Evolutionary conservation across 23 red algal species (phyloP).

Genomic region (Gracilaria vermiculophylla): DNA sequence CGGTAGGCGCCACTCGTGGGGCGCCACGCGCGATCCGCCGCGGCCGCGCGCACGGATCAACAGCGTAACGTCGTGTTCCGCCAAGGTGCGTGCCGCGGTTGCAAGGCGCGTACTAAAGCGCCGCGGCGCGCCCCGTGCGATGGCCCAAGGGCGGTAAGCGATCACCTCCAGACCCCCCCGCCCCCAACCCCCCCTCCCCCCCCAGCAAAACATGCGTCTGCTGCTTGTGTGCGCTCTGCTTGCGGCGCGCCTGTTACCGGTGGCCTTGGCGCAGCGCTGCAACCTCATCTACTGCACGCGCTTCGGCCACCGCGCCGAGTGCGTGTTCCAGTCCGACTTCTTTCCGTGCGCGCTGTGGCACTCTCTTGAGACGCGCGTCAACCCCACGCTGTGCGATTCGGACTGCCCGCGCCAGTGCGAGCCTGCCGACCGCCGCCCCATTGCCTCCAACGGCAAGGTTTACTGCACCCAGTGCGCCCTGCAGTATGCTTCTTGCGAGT

Average conservation of each 20-base stretch:
- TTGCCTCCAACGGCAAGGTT: neutral
- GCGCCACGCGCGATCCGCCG: too few relatives aligned
- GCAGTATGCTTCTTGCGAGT: neutral
- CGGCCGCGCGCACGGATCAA: too few relatives aligned
- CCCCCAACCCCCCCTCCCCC: neutral
- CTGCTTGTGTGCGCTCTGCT: neutral
- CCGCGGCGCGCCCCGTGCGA: too few relatives aligned
- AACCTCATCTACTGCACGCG: neutral
- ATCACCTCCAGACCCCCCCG: too few relatives aligned
- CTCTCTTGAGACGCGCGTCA: neutral
- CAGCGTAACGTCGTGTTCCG: too few relatives aligned
- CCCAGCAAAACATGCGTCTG: neutral
- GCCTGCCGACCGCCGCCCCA: neutral
- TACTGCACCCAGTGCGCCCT: conserved; percentile 14
- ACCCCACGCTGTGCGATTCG: neutral
- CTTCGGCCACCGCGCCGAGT: neutral
- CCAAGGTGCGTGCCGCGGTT: too few relatives aligned
- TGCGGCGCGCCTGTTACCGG: neutral
- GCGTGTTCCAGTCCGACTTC: neutral
- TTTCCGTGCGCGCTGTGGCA: conserved; percentile 20
- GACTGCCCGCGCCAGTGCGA: neutral
- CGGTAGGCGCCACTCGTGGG: too few relatives aligned
- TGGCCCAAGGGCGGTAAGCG: too few relatives aligned
- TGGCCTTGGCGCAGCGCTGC: neutral
- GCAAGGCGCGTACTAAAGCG: too few relatives aligned